Base-by-base conservation (phyloP, 2,329 filamentous ascomycete genomes). In the Penicillium frequentans region DNA sequence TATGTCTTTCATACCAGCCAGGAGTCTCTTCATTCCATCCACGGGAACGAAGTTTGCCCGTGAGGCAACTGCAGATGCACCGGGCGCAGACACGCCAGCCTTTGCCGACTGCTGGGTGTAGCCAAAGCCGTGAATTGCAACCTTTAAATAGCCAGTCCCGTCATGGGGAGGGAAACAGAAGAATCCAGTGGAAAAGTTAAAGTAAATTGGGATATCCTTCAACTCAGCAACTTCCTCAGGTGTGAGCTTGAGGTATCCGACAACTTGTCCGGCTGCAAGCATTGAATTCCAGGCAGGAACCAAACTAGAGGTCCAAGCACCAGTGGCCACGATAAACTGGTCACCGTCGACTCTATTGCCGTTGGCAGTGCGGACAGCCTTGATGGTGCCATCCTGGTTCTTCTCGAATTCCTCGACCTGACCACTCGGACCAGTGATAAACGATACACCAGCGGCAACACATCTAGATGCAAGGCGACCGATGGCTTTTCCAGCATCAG, bases 261-360 rank as follows among this genome's bases (percentile, higher is more conserved):
- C 71, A 0, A 85, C 82, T 68, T 96, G 92, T 10, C 90, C 92
- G 0, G 90, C 93, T 1, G 91, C 89, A 57, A 87, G 83, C 52
- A 86, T 86, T 37, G 89, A 84, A 29, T 90, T 90, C 52, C 86
- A 80, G 0, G 96, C 78, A 68, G 95, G 88, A 50, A 96, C 75
- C 14, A 96, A 80, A 1, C 84, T 81, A 2, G 87, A 84, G 1
- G 89, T 90, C 93, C 92, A 96, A 2, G 92, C 91, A 21, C 92
- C 93, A 0, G 91, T 86, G 0, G 93, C 91, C 2, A 93, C 79
- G 47, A 96, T 80, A 27, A 89, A 87, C 9, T 92, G 79, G 51
- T 90, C 88, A 1, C 87, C 89, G 2, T 72, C 73, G 5, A 90
- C 62, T 5, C 69, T 72, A 14, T 69, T 70, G 1, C 80, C 81